A percentile compares a stretch with the other conserved stretches of the same genome.
These are phyloP conservation scores for Podospora anserina DNA, from an alignment of 495 filamentous ascomycete genomes.

Conservation along the genomic window DNA sequence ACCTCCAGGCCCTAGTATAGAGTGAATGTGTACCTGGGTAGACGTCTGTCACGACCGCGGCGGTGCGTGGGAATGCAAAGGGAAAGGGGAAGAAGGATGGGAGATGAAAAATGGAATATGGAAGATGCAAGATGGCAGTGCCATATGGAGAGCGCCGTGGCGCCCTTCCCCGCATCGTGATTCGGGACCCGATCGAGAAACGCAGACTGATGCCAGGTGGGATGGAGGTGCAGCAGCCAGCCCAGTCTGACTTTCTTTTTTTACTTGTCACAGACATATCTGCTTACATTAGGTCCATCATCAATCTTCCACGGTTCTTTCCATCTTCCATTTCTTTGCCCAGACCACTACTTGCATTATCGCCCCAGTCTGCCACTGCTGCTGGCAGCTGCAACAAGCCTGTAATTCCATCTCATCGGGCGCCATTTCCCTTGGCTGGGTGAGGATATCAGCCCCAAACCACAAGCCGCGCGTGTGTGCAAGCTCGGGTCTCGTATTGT, in stretches of 20 bases:
- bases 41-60: too few relatives aligned
- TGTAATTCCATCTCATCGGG: background rate
- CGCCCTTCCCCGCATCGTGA: conserved; percentile 2
- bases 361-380: too few relatives aligned
- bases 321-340: too few relatives aligned
- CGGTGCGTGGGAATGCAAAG: background rate
- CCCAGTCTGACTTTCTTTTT: background rate
- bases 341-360: too few relatives aligned
- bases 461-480: background rate
- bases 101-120: background rate
- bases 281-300: too few relatives aligned
- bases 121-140: background rate
- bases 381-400: too few relatives aligned
- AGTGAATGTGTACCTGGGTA: too few relatives aligned
- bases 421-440: background rate
- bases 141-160: background rate
- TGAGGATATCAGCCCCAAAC: background rate
- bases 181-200: conserved; percentile 2
- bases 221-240: too few relatives aligned
- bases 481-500: too few relatives aligned
- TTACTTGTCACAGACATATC: background rate
- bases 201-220: background rate
- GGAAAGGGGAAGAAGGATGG: background rate
- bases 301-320: too few relatives aligned
- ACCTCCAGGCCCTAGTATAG: too few relatives aligned